Percentiles rank a stretch among this genome's conserved stretches.
These are phyloP conservation scores for Torulaspora globosa DNA, from an alignment of 1,139 yeast genomes.

Conservation along the genomic window DNA sequence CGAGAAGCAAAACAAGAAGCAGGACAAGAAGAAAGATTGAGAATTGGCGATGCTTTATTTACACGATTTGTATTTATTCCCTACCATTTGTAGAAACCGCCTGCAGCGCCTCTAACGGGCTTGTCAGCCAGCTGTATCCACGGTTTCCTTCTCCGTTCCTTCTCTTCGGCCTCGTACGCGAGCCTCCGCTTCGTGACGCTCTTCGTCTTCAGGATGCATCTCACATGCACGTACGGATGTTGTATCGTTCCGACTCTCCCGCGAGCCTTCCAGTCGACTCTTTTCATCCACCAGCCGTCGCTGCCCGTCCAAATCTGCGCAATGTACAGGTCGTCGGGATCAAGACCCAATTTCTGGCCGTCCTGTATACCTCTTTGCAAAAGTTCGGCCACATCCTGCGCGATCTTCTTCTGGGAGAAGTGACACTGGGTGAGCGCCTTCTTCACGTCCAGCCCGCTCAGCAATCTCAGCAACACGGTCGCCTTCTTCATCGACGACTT, in stretches of 20 bases:
- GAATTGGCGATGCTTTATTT: conserved; percentile 2
- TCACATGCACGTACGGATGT: conserved; percentile 76
- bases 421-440: conserved; percentile 91
- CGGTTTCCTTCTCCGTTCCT: conserved; percentile 46
- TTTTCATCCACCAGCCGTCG: conserved; percentile 69
- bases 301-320: conserved; percentile 89
- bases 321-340: conserved; percentile 62
- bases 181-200: conserved; percentile 56
- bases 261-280: conserved; percentile 85
- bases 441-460: conserved; percentile 61
- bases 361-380: conserved; percentile 69
- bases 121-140: conserved; percentile 42
- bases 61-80: conserved; percentile 14
- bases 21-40: conserved; percentile 9
- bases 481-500: conserved; percentile 87
- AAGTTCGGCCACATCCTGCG: conserved; percentile 74
- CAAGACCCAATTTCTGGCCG: conserved; percentile 56
- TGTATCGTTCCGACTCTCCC: conserved; percentile 79
- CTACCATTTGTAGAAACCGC: conserved; percentile 52
- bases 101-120: conserved; percentile 44
- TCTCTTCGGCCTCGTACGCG: conserved; percentile 53
- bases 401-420: conserved; percentile 74
- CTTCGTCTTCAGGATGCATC: conserved; percentile 66
- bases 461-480: conserved; percentile 70
- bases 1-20: conserved; percentile 5